Percentiles rank a stretch among this genome's conserved stretches.
phyloP scores from a whole-genome alignment of 305 asterid genomes.

The Fraxinus nigra region DNA sequence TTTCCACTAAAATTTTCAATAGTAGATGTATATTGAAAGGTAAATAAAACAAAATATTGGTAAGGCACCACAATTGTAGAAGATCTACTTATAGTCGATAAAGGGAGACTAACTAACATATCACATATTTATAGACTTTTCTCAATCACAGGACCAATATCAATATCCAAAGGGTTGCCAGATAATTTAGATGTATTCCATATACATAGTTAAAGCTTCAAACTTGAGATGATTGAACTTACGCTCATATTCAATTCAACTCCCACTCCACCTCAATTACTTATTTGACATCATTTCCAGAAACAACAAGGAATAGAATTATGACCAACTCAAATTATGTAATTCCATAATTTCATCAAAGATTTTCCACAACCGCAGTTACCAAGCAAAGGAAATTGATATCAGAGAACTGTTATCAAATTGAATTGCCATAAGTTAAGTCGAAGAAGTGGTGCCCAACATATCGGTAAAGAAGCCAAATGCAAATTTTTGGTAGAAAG shows the following conservation, averaged over 20 bases:
- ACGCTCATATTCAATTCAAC: background rate
- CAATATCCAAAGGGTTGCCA: background rate
- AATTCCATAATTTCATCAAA: background rate
- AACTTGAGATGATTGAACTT: background rate
- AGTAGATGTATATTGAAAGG: constrained; percentile 8
- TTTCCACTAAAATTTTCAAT: background rate
- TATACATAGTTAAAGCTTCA: background rate
- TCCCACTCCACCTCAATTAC: background rate
- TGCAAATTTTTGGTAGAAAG: background rate
- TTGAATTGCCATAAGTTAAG: background rate
- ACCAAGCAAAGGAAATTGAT: background rate
- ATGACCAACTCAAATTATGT: background rate
- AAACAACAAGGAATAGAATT: background rate
- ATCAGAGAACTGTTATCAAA: background rate
- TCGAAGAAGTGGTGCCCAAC: background rate
- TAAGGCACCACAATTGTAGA: background rate
- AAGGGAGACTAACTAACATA: background rate
- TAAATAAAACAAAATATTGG: background rate
- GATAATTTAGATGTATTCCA: background rate
- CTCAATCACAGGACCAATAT: background rate
- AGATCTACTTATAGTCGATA: background rate
- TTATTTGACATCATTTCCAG: background rate
- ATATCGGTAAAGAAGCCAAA: constrained; percentile 2
- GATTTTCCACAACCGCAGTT: background rate
- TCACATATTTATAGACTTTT: background rate